Conservation (phyloP, 1,139 yeast species). For the Suhomyces wounanorum region DNA sequence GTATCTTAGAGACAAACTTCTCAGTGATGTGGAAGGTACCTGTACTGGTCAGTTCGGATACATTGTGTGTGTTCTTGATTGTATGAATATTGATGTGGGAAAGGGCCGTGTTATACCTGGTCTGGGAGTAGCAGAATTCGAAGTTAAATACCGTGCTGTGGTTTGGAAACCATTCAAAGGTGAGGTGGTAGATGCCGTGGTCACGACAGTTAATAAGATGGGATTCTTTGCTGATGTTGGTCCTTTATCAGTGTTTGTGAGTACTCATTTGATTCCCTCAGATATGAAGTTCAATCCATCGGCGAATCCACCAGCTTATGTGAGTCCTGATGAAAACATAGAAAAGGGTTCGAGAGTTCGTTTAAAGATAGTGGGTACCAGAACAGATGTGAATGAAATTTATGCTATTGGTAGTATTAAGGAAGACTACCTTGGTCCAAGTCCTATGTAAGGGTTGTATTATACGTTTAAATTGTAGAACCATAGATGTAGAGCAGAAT, state of each 20-base stretch:
- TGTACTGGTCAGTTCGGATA: constrained; percentile 99
- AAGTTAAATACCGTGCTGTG: constrained; percentile 93
- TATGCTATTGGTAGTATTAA: constrained; percentile 97
- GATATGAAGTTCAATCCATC: constrained; percentile 94
- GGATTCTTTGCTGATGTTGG: constrained; percentile 99
- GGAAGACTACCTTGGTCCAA: constrained; percentile 93
- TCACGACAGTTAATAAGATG: constrained; percentile 90
- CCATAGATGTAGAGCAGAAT: too few relatives aligned
- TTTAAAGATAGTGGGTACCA: constrained; percentile 93
- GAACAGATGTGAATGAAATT: constrained; percentile 96
- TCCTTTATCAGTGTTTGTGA: constrained; percentile 90
- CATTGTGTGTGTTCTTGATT: constrained; percentile 92
- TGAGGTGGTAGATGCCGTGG: constrained; percentile 96
- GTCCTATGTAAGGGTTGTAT: constrained; percentile 38
- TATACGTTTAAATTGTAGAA: background rate
- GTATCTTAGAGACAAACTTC: constrained; percentile 80
- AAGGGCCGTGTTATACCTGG: constrained; percentile 91
- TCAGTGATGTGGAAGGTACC: constrained; percentile 97
- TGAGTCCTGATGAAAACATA: constrained; percentile 90
- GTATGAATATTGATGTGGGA: constrained; percentile 93
- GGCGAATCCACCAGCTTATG: constrained; percentile 98
- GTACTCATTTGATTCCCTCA: constrained; percentile 91
- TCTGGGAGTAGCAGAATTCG: constrained; percentile 92
- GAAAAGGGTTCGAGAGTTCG: constrained; percentile 93
- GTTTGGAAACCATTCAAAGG: constrained; percentile 99